Base-by-base conservation (phyloP, 2,329 filamentous ascomycete species). In the Arthrobotrys sphaeroides region DNA sequence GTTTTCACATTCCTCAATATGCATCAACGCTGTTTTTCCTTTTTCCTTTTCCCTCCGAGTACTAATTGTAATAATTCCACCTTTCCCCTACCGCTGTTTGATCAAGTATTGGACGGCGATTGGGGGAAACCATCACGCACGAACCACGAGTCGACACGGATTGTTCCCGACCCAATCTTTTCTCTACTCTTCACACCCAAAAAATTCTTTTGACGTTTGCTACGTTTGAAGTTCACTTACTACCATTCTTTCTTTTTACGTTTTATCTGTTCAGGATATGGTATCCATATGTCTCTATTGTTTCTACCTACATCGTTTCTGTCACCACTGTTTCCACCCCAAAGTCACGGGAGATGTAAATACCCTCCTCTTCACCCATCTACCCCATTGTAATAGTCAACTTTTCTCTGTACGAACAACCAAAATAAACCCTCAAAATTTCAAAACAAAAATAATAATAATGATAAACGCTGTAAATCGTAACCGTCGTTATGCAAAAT, bases 31-130 rank as follows among this genome's bases (percentile, higher is more conserved):
- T 40, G 33, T 60, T 42, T 68, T 43, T n/a, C n/a, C n/a, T n/a
- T 49, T 72, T 24, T 45, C 20, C 40, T 16, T 49, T 22, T 51
- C 18, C 49, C 20, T 49, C 18, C 12, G 38, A 69, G 53, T 57
- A 61, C 12, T 60, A 43, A 66, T 66, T 66, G 45, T 66, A 66
- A 66, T 66, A 55, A 53, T 53, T 59, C 28, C 9, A 22, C n/a
- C 26, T 16, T 5, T 49, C 7, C 43, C 22, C 4, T 49, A 3
- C 57, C 33, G 16, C 26, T 53, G 36, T 40, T n/a, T 7, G 12
- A 33, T 6, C 5, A n/a, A n/a, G n/a, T n/a, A n/a, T n/a, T n/a
- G n/a, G n/a, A 33, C 31, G 31, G 31, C 5, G 31, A 33, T 33
- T 6, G 31, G 36, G 36, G 36, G n/a, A 36, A 31, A 33, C 1